These are phyloP conservation scores for Komagataea norvegica DNA, from an alignment of 1,139 yeast genomes.

Conservation along the genomic window DNA sequence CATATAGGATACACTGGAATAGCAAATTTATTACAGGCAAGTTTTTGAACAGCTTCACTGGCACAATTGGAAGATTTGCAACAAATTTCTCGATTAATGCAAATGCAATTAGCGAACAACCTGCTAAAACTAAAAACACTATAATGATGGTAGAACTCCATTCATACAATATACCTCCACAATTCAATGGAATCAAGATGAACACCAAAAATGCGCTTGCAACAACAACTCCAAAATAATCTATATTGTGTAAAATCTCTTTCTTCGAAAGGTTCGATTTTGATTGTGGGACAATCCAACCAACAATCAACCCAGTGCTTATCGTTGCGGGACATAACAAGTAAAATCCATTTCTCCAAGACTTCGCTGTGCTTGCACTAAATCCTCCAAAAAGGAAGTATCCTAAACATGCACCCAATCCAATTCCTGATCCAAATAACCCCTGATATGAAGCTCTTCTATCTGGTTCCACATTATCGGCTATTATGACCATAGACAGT, in stretches of 20 bases:
- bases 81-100: conserved; percentile 43
- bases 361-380: conserved; percentile 28
- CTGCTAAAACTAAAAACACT: conserved; percentile 41
- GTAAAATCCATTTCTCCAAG: conserved; percentile 47
- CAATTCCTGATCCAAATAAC: conserved; percentile 39
- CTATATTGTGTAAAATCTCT: conserved; percentile 41
- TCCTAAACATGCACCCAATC: conserved; percentile 49
- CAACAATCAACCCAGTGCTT: conserved; percentile 18
- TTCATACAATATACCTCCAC: conserved; percentile 44
- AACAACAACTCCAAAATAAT: conserved; percentile 42
- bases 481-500: conserved; percentile 32
- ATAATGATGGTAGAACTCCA: conserved; percentile 49
- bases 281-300: conserved; percentile 6
- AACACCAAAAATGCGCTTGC: conserved; percentile 40
- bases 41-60: conserved; percentile 38
- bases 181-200: conserved; percentile 43
- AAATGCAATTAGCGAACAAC: conserved; percentile 35
- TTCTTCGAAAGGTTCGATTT: conserved; percentile 3
- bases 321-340: conserved; percentile 39
- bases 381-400: conserved; percentile 52
- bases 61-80: conserved; percentile 50
- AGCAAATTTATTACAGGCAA: conserved; percentile 38
- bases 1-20: conserved; percentile 41
- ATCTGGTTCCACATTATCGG: conserved; percentile 35
- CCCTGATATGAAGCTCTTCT: conserved; percentile 33